Evolutionary conservation across 2,329 filamentous ascomycete genomes (phyloP).

Genomic region (Metarhizium brunneum): DNA sequence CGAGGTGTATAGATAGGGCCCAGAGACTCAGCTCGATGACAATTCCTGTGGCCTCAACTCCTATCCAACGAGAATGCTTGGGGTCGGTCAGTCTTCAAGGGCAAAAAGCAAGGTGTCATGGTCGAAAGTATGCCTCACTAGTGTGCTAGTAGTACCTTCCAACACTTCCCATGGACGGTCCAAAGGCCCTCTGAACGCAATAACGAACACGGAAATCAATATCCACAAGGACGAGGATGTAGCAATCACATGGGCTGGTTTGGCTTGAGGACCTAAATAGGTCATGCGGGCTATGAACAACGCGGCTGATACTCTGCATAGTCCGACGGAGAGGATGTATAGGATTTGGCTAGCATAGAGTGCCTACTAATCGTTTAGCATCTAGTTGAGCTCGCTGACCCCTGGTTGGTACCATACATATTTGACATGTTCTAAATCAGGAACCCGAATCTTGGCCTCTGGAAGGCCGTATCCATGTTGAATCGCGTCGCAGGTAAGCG

Average conservation of each 20-base stretch:
- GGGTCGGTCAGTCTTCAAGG: not conserved
- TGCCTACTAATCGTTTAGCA: not conserved
- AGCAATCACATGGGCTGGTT: constrained; percentile 3
- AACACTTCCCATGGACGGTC: constrained; percentile 1
- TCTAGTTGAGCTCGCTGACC: not conserved
- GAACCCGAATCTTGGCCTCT: not conserved
- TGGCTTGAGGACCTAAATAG: constrained; percentile 3
- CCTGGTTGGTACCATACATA: not conserved
- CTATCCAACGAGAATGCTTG: constrained; percentile 4
- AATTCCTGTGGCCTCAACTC: constrained; percentile 4
- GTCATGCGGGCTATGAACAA: constrained; percentile 6
- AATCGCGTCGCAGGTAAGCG: not conserved
- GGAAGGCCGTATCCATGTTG: constrained; percentile 1
- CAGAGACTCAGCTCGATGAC: constrained; percentile 5
- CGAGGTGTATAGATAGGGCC: constrained; percentile 4
- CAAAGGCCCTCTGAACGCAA: not conserved
- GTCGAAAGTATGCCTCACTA: not conserved
- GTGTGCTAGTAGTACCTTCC: not conserved
- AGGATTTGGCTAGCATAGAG: constrained; percentile 4
- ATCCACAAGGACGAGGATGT: constrained; percentile 4
- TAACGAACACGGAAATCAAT: not conserved
- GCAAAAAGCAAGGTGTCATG: not conserved
- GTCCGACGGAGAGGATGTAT: constrained; percentile 5
- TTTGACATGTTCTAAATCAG: not conserved
- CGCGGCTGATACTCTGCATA: constrained; percentile 4